Evolutionary conservation across 208 protist genomes (phyloP).

Genomic region (Giardia muris): DNA sequence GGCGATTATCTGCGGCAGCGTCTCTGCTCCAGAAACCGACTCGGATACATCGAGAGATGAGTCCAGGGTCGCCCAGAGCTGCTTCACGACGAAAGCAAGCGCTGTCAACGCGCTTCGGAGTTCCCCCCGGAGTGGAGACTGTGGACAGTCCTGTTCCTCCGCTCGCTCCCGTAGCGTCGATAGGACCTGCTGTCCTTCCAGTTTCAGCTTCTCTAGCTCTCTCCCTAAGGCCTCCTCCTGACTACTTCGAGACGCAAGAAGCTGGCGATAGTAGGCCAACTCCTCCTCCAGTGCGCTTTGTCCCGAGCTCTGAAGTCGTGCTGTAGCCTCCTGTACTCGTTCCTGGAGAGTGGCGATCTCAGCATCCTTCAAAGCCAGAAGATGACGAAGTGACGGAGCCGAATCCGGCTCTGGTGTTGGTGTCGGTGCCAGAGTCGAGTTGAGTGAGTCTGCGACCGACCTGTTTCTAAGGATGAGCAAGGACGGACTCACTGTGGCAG

Average conservation of each 20-base stretch:
- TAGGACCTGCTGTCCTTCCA: background rate
- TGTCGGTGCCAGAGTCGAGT: background rate
- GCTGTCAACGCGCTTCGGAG: background rate
- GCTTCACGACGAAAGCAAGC: background rate
- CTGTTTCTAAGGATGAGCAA: no score
- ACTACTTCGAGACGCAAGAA: background rate
- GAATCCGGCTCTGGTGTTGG: background rate
- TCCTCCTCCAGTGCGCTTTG: background rate
- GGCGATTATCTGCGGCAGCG: background rate
- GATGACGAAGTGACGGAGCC: background rate
- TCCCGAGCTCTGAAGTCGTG: background rate
- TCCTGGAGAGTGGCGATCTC: background rate
- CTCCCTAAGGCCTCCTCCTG: background rate
- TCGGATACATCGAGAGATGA: background rate
- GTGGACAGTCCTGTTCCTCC: background rate
- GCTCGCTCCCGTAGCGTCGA: background rate
- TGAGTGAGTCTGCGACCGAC: no score
- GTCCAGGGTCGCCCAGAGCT: background rate
- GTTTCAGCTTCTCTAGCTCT: background rate
- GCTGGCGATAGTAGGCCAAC: background rate
- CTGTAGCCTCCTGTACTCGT: background rate
- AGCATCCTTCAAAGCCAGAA: background rate
- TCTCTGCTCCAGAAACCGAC: background rate
- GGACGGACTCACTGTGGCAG: no score
- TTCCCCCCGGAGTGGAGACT: background rate